Conservation (phyloP, 2,329 filamentous ascomycete genomes). For the Botrytis fabae region DNA sequence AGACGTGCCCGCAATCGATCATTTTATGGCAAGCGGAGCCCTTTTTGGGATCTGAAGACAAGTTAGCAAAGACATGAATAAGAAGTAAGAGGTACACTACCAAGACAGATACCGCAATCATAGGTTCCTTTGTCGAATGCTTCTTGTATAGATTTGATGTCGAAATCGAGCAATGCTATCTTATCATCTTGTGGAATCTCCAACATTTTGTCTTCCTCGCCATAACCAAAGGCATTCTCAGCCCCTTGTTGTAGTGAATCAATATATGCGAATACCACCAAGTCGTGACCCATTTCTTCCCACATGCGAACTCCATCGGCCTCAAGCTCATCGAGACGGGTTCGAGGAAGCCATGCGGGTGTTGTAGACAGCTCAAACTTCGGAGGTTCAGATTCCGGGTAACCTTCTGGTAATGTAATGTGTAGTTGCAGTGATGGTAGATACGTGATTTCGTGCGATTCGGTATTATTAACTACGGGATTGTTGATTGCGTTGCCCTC, state of each 20-base stretch:
- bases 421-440: conserved; percentile 57
- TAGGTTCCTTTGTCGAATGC: conserved; percentile 84
- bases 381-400: conserved; percentile 57
- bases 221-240: conserved; percentile 61
- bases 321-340: conserved; percentile 52
- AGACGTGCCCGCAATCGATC: conserved; percentile 84
- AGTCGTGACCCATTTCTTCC: conserved; percentile 61
- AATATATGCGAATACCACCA: conserved; percentile 62
- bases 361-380: conserved; percentile 52
- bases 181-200: conserved; percentile 59
- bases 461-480: conserved; percentile 27
- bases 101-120: conserved; percentile 81
- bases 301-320: conserved; percentile 55
- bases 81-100: conserved; percentile 43
- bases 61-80: conserved; percentile 23
- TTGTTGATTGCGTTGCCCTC: background rate
- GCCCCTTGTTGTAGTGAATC: conserved; percentile 61
- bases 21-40: conserved; percentile 79
- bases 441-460: conserved; percentile 44
- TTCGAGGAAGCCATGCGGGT: conserved; percentile 57
- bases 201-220: conserved; percentile 50
- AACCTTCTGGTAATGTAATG: conserved; percentile 57
- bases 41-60: conserved; percentile 75
- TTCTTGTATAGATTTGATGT: conserved; percentile 69
- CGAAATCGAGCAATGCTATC: conserved; percentile 73